A percentile compares a stretch with the other conserved stretches of the same genome.
phyloP scores from a whole-genome alignment of 179 eudicot species.

The Vitellaria paradoxa region DNA sequence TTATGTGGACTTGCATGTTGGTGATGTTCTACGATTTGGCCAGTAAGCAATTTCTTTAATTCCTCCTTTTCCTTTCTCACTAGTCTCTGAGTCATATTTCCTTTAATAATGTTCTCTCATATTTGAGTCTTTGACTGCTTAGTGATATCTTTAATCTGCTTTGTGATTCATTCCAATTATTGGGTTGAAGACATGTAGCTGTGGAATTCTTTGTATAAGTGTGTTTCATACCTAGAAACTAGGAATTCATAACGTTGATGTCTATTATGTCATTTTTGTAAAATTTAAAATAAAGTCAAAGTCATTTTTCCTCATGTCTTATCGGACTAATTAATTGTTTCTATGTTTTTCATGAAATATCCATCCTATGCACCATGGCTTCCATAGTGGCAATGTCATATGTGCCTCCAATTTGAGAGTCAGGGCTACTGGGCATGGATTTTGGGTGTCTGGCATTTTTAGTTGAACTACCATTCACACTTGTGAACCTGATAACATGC shows the following conservation, averaged over 20 bases:
- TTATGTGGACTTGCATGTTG: constrained; percentile 84
- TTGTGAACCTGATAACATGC: no score
- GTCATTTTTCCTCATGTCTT: no score
- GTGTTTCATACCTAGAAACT: background rate
- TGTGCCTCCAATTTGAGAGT: no score
- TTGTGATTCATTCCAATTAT: background rate
- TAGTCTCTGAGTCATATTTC: background rate
- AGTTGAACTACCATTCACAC: no score
- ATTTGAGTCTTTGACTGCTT: background rate
- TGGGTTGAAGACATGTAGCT: background rate
- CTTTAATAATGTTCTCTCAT: background rate
- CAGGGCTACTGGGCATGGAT: no score
- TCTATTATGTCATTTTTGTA: background rate
- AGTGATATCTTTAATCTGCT: background rate
- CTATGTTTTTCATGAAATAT: no score
- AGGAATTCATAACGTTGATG: background rate
- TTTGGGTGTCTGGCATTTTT: no score
- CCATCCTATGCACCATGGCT: no score
- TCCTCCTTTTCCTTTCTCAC: background rate
- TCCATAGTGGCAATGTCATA: no score
- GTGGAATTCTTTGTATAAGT: background rate
- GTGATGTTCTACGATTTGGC: constrained; percentile 97
- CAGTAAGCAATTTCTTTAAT: constrained; percentile 51
- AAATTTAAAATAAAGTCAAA: no score
- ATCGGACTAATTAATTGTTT: no score